phyloP scores from a whole-genome alignment of 75 land plant genomes.

The Larix kaempferi region DNA sequence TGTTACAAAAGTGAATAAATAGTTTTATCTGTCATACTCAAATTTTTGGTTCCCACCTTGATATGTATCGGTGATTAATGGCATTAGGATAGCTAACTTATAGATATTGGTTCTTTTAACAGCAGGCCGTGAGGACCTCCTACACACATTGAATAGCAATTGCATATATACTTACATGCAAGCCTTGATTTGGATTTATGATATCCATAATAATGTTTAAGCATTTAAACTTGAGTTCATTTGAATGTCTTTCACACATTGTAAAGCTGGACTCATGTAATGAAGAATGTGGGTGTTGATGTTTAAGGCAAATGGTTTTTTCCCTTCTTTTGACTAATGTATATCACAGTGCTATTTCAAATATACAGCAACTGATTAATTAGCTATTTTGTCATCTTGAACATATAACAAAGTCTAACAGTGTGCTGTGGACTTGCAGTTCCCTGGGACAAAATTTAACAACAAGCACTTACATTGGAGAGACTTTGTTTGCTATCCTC shows the following conservation, averaged over 20 bases:
- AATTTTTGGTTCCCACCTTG: too few relatives aligned
- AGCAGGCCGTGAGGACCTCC: too few relatives aligned
- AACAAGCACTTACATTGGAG: constrained; percentile 82
- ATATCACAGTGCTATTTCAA: not conserved
- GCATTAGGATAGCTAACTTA: too few relatives aligned
- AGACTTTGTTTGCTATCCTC: constrained; percentile 75
- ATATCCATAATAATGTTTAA: too few relatives aligned
- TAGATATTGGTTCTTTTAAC: too few relatives aligned
- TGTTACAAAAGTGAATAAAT: too few relatives aligned
- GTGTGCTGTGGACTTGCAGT: constrained; percentile 36
- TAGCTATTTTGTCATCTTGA: not conserved
- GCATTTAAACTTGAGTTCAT: not conserved
- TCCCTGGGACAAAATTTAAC: constrained; percentile 71
- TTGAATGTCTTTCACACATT: not conserved
- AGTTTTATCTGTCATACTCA: too few relatives aligned
- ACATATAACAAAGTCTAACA: not conserved
- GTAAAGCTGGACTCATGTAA: not conserved
- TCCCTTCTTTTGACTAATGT: not conserved
- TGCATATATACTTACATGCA: too few relatives aligned
- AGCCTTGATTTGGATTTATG: too few relatives aligned
- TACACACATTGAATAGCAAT: too few relatives aligned
- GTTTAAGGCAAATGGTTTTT: too few relatives aligned
- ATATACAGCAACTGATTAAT: not conserved
- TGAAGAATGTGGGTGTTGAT: not conserved
- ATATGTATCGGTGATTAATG: too few relatives aligned